These are phyloP conservation scores for Malassezia arunalokei DNA, from an alignment of 1,284 basidiomycete species.

Conservation along the genomic window DNA sequence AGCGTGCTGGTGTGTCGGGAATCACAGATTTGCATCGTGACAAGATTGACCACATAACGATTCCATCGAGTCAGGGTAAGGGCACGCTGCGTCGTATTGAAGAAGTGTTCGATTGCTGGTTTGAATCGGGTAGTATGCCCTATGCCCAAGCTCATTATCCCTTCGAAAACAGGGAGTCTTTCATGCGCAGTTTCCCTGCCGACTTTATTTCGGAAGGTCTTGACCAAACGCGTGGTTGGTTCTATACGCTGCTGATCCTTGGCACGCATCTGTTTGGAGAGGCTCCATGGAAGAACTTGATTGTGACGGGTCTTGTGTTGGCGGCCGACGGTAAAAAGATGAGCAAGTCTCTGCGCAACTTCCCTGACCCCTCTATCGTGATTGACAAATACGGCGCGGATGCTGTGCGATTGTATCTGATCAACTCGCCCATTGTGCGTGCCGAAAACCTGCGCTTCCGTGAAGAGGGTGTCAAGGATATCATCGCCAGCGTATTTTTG, in stretches of 20 bases:
- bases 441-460: constrained; percentile 96
- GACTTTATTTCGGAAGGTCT: constrained; percentile 95
- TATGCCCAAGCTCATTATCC: constrained; percentile 97
- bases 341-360: constrained; percentile 96
- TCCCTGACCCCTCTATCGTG: constrained; percentile 88
- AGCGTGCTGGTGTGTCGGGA: constrained; percentile 68
- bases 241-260: constrained; percentile 93
- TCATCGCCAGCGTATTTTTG: constrained; percentile 81
- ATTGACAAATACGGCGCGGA: constrained; percentile 90
- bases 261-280: constrained; percentile 84
- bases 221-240: constrained; percentile 69
- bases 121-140: constrained; percentile 99
- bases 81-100: constrained; percentile 76
- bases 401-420: constrained; percentile 91
- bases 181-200: constrained; percentile 77
- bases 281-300: constrained; percentile 97
- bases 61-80: constrained; percentile 81
- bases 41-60: constrained; percentile 88
- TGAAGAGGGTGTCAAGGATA: constrained; percentile 93
- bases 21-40: constrained; percentile 92
- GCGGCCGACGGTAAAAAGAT: constrained; percentile 99
- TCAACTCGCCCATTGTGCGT: constrained; percentile 96
- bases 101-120: constrained; percentile 99
- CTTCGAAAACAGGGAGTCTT: constrained; percentile 83
- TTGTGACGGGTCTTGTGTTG: constrained; percentile 87